These are phyloP conservation scores for Bauhinia variegata DNA, from an alignment of 306 rosid species.

Conservation along the genomic window DNA sequence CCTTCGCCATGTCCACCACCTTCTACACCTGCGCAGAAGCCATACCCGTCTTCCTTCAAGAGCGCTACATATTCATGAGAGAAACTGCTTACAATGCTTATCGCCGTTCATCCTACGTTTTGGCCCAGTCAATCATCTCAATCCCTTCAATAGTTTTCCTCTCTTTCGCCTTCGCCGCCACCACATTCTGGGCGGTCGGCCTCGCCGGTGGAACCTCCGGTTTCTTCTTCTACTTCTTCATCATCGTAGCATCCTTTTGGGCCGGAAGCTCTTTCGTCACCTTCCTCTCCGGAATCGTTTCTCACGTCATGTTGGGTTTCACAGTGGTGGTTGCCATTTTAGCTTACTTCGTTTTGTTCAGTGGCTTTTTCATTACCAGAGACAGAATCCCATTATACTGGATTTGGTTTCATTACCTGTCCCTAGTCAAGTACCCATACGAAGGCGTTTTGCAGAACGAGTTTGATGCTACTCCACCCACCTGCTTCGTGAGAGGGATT, in stretches of 20 bases:
- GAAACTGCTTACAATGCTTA: constrained; percentile 92
- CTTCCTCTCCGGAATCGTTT: constrained; percentile 75
- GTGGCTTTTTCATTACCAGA: constrained; percentile 82
- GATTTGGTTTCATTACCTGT: constrained; percentile 89
- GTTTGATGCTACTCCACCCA: constrained; percentile 41
- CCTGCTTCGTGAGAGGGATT: constrained; percentile 73
- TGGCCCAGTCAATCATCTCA: constrained; percentile 69
- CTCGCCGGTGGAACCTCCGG: constrained; percentile 66
- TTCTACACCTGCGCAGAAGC: constrained; percentile 95
- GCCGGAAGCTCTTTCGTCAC: constrained; percentile 91
- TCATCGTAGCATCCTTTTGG: constrained; percentile 67
- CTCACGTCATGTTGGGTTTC: constrained; percentile 87
- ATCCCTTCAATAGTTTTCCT: constrained; percentile 68
- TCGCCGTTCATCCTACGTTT: constrained; percentile 87
- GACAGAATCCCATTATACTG: constrained; percentile 78
- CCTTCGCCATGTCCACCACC: constrained; percentile 92
- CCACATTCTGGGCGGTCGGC: constrained; percentile 79
- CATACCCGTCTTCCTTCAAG: constrained; percentile 82
- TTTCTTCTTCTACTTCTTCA: constrained; percentile 61
- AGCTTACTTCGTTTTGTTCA: constrained; percentile 82
- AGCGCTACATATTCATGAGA: constrained; percentile 96
- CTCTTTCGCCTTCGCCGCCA: constrained; percentile 69
- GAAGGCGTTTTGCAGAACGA: constrained; percentile 85
- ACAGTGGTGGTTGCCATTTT: constrained; percentile 82
- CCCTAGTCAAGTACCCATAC: constrained; percentile 87